Evolutionary conservation across 345 rosid species (phyloP), one percentile per base, ranked within the genome.

Genomic region (Litchi chinensis): DNA sequence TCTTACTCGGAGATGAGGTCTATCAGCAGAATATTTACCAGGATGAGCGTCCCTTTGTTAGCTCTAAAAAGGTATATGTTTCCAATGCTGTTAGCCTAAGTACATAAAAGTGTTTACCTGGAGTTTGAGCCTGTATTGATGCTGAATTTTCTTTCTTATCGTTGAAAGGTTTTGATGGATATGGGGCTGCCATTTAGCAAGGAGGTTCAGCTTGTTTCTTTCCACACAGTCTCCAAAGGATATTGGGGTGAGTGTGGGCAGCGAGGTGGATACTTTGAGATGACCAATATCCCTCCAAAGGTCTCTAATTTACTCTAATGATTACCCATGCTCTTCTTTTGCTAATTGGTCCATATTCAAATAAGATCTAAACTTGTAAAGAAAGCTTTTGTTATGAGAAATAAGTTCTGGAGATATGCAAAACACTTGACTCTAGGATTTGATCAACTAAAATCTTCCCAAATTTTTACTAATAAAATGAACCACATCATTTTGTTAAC

Each of bases 161-260:
- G 26, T 73, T 73, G 79, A 69, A 77, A 96, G 99, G 92, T 91
- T 80, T 84, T 96, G 90, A 84, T 92, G 94, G 97, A 89, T 19
- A 94, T 94, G 99, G 99, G 97, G 37, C 83, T 80, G 24, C 98
- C 94, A 60, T 19, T 89, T 12, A 93, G 93, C 94, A 93, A 85
- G 87, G 97, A 89, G 86, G 84, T 96, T 44, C 98, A 94, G 91
- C 97, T 96, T 62, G 88, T 96, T 75, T 96, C 99, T 39, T 96
- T 96, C 88, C 99, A 96, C 86, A 88, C 97, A 0, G 97, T 96
- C 59, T 96, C 99, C 59, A 96, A 96, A 91, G 99, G 99, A 81
- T 96, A 93, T 86, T 96, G 97, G 97, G 98, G 99, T 0, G 99
- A 96, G 88, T 96, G 99, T 63, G 99, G 98, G 81, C 99, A 94